Percentiles rank a stretch among this genome's conserved stretches.
Conservation (phyloP, 2,329 filamentous ascomycete genomes). For the Fusarium sp. region DNA sequence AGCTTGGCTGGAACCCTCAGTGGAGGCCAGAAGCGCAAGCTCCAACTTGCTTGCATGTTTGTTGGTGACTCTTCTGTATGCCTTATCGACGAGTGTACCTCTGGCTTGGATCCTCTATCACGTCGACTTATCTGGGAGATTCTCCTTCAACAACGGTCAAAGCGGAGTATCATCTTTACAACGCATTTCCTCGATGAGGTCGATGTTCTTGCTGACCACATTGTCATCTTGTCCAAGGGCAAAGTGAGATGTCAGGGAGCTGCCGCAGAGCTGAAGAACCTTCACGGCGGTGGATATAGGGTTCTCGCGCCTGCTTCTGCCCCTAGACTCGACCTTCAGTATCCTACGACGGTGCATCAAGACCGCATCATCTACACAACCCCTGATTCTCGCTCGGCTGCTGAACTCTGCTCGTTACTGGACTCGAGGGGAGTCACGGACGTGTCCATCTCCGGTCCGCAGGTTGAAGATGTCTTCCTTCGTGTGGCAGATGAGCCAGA, state of each 20-base stretch:
- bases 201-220: conserved; percentile 75
- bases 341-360: conserved; percentile 62
- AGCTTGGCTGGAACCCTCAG: conserved; percentile 69
- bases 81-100: conserved; percentile 77
- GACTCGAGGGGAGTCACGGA: conserved; percentile 60
- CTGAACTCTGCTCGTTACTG: conserved; percentile 54
- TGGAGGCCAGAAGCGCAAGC: conserved; percentile 77
- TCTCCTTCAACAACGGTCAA: conserved; percentile 70
- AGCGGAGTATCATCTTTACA: conserved; percentile 73
- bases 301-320: conserved; percentile 57
- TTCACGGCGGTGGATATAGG: conserved; percentile 72
- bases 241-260: conserved; percentile 71
- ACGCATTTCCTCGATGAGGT: conserved; percentile 80
- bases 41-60: conserved; percentile 79
- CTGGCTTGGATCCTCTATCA: conserved; percentile 74
- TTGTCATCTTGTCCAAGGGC: conserved; percentile 74
- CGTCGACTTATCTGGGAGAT: conserved; percentile 79
- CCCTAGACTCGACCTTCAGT: conserved; percentile 46
- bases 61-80: conserved; percentile 75
- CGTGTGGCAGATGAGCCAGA: conserved; percentile 39
- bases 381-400: conserved; percentile 50
- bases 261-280: conserved; percentile 72
- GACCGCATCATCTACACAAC: conserved; percentile 68
- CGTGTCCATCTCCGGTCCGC: conserved; percentile 46
- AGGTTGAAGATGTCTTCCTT: conserved; percentile 51